Conservation (phyloP, 192 early-diverging fungal genomes). For the Coemansia pectinata region DNA sequence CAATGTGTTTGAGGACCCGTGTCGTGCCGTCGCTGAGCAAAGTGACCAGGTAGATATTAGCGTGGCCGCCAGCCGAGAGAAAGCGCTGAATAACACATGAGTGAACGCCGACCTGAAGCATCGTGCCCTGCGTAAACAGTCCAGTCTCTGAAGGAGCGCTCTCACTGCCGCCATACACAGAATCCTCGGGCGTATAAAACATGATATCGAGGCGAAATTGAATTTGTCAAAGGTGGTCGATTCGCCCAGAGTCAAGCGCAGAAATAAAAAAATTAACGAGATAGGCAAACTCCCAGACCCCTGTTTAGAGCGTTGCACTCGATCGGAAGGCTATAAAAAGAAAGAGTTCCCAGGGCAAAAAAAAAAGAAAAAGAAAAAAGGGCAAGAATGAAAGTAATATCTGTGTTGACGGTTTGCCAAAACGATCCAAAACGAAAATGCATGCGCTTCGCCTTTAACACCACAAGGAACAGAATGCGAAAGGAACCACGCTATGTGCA, state of each 20-base stretch:
- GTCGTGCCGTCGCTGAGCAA: conserved; percentile 54
- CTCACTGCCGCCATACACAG: background rate
- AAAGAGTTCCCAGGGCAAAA: too few species aligned
- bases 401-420: too few species aligned
- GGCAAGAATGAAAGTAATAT: too few species aligned
- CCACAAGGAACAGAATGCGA: too few species aligned
- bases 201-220: background rate
- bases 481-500: too few species aligned
- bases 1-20: conserved; percentile 80
- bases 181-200: background rate
- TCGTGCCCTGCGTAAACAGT: conserved; percentile 37
- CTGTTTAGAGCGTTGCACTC: too few species aligned
- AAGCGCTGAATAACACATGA: conserved; percentile 50
- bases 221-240: background rate
- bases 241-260: background rate
- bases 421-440: too few species aligned
- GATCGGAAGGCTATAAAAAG: too few species aligned
- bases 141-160: background rate
- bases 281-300: background rate
- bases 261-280: background rate
- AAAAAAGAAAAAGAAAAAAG: too few species aligned
- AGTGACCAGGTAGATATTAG: conserved; percentile 84
- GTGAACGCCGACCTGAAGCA: conserved; percentile 39
- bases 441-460: too few species aligned
- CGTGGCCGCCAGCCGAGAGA: conserved; percentile 68